Conservation (phyloP, 371 early-diverging fungal genomes). For the Apophysomyces sp. region DNA sequence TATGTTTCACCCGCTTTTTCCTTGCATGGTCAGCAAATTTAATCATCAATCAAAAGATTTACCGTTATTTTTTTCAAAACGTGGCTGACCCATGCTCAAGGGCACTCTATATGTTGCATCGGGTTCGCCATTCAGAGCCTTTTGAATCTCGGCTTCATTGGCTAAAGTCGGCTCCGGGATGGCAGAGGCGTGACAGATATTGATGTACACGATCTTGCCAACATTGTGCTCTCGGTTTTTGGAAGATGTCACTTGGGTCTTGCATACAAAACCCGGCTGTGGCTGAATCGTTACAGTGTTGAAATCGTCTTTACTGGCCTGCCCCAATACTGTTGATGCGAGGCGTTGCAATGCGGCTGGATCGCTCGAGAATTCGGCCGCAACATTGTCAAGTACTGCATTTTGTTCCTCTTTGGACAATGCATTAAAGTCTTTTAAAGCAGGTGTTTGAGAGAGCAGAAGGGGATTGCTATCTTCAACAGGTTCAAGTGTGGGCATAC, state of each 20-base stretch:
- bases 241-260: constrained; percentile 43
- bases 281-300: constrained; percentile 40
- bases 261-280: constrained; percentile 62
- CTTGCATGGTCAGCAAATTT: neutral
- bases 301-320: constrained; percentile 18
- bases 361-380: constrained; percentile 30
- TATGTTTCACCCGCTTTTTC: constrained; percentile 41
- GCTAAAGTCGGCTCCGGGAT: constrained; percentile 61
- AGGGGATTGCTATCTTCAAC: constrained; percentile 17
- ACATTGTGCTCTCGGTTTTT: constrained; percentile 12
- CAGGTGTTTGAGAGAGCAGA: neutral
- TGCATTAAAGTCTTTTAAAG: constrained; percentile 10
- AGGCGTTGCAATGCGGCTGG: constrained; percentile 27
- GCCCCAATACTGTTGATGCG: constrained; percentile 11
- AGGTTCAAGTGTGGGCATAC: constrained; percentile 22
- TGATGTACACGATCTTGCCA: constrained; percentile 60
- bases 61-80: constrained; percentile 14
- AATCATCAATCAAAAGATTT: neutral
- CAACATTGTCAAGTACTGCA: constrained; percentile 27
- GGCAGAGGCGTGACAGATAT: constrained; percentile 61
- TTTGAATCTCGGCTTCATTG: constrained; percentile 62
- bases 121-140: constrained; percentile 62
- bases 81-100: constrained; percentile 52
- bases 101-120: constrained; percentile 67
- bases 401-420: constrained; percentile 30